Conservation (phyloP, 495 filamentous ascomycete genomes). For the Durotheca rogersii region DNA sequence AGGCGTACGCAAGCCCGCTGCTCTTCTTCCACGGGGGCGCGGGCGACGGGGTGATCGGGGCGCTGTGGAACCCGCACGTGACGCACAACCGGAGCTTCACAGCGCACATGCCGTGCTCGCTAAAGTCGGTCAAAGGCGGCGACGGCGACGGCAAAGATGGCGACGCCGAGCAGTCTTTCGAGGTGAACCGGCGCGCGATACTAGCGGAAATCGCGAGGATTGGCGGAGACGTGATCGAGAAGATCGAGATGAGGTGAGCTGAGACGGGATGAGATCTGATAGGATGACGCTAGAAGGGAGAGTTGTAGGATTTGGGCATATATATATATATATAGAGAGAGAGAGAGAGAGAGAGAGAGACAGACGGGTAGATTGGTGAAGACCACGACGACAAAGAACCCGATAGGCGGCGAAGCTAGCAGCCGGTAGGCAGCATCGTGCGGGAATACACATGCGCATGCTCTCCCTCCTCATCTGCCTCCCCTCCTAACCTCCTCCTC, state of each 20-base stretch:
- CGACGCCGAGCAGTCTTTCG: slow-evolving; percentile 44
- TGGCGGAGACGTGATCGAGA: slow-evolving; percentile 61
- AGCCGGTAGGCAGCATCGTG: too few species aligned
- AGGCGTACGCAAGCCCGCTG: slow-evolving; percentile 60
- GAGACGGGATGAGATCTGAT: background rate
- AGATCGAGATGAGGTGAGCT: slow-evolving; percentile 45
- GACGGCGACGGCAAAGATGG: slow-evolving; percentile 26
- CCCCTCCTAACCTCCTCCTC: too few species aligned
- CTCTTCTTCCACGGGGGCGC: slow-evolving; percentile 71
- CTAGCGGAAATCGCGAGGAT: slow-evolving; percentile 77
- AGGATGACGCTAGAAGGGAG: background rate
- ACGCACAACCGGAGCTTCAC: slow-evolving; percentile 59
- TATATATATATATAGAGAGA: background rate
- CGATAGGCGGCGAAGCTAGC: too few species aligned
- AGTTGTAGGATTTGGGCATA: background rate
- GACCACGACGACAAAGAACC: too few species aligned
- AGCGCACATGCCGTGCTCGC: slow-evolving; percentile 67
- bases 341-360: too few species aligned
- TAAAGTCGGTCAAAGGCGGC: slow-evolving; percentile 49
- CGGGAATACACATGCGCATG: too few species aligned
- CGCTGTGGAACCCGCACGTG: slow-evolving; percentile 78
- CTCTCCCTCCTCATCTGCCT: too few species aligned
- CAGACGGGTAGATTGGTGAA: too few species aligned
- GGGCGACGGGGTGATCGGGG: slow-evolving; percentile 62
- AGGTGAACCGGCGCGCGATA: slow-evolving; percentile 71